Conservation (phyloP, 306 rosid genomes). For the Trifolium dubium region DNA sequence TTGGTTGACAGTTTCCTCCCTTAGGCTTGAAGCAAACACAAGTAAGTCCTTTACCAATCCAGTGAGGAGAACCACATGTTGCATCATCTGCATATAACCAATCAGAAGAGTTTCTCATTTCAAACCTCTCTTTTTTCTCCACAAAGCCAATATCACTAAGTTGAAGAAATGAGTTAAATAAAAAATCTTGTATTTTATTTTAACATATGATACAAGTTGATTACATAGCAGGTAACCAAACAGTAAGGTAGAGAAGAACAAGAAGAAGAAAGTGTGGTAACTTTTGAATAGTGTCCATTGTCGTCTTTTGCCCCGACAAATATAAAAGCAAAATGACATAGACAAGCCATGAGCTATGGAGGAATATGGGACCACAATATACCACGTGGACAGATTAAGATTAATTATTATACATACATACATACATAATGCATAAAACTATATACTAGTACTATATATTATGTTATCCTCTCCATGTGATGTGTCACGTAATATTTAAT, state of each 20-base stretch:
- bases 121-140: slow-evolving; percentile 3
- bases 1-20: slow-evolving; percentile 73
- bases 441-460: background rate
- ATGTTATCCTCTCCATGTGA: slow-evolving; percentile 17
- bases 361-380: slow-evolving; percentile 42
- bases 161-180: slow-evolving; percentile 19
- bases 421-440: background rate
- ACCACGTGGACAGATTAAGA: slow-evolving; percentile 46
- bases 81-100: slow-evolving; percentile 62
- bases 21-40: slow-evolving; percentile 89
- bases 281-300: slow-evolving; percentile 41
- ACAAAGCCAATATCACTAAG: slow-evolving; percentile 16
- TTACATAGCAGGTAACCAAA: slow-evolving; percentile 18
- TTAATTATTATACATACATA: background rate
- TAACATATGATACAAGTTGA: slow-evolving; percentile 1
- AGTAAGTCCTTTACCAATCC: slow-evolving; percentile 88
- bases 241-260: slow-evolving; percentile 30
- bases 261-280: slow-evolving; percentile 34
- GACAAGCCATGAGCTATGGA: slow-evolving; percentile 45
- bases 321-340: slow-evolving; percentile 37
- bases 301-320: slow-evolving; percentile 57
- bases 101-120: slow-evolving; percentile 49
- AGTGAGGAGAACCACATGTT: slow-evolving; percentile 63
- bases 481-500: background rate
- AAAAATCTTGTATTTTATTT: background rate